Base-by-base conservation (phyloP, 2,329 filamentous ascomycete genomes). In the Xylariaceae sp. region DNA sequence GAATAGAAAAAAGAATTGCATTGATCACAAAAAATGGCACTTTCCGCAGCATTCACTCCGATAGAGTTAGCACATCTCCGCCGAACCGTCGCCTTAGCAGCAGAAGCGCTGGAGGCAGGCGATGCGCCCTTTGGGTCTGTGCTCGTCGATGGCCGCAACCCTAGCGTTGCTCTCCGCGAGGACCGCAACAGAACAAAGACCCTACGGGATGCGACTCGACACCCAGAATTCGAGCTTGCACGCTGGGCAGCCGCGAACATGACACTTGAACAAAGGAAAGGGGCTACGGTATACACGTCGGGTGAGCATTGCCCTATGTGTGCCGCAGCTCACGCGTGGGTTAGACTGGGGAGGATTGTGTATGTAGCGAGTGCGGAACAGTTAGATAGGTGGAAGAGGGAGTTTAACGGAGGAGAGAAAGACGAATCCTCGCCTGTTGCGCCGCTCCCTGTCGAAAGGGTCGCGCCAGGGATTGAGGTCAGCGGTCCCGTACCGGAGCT, bases 11-110 rank as follows among this genome's bases (percentile, higher is more conserved):
- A n/a, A n/a, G n/a, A n/a, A n/a, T n/a, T n/a, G n/a, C n/a, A n/a
- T n/a, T n/a, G n/a, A n/a, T n/a, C n/a, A n/a, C 46, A 15, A 24
- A 33, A 29, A 35, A 51, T 52, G 53, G 1, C 32, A 33, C n/a
- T 37, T n/a, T n/a, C 53, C 7, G 26, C 39, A 9, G 3, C 24
- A 7, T 33, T 54, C 24, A 53, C 55, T 10, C 8, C 35, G 2
- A 37, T n/a, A 7, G 59, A 64, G 8, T 33, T 61, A 4, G 6
- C 33, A 2, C 59, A 63, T 36, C 59, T 64, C 33, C 57, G 56
- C 10, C 62, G 62, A 5, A 61, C 60, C 37, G 64, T 71, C 33
- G 68, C 63, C 3, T 51, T 72, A 0, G 70, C 71, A 0, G 59
- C 60, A 1, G 64, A 71, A 26, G 60, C 63, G 3, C 58, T 61